A percentile compares a stretch with the other conserved stretches of the same genome.
These are phyloP conservation scores for Pichia sporocuriosa DNA, from an alignment of 805 yeast genomes.

Conservation along the genomic window DNA sequence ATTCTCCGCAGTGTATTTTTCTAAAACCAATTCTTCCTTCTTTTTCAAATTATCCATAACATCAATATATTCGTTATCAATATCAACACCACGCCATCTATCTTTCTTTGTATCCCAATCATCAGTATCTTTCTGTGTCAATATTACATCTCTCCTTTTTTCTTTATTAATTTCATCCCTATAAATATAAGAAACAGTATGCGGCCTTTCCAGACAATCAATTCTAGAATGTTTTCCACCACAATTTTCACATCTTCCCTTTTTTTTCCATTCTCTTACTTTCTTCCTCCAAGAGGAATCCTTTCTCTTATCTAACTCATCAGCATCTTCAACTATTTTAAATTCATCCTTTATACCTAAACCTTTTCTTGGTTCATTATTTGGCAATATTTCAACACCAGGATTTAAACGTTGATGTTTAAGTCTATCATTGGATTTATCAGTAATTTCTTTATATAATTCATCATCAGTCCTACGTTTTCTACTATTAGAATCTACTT, in stretches of 20 bases:
- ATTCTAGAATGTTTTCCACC: conserved; percentile 44
- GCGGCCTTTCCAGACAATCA: conserved; percentile 57
- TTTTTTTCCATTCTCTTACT: conserved; percentile 15
- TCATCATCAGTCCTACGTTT: conserved; percentile 25
- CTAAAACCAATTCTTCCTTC: conserved; percentile 26
- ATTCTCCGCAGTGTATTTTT: conserved; percentile 9
- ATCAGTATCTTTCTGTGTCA: conserved; percentile 24
- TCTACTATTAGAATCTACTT: conserved; percentile 24
- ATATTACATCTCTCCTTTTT: conserved; percentile 10
- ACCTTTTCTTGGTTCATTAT: conserved; percentile 50
- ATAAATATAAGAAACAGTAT: conserved; percentile 33
- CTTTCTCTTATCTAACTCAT: conserved; percentile 5
- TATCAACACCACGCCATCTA: conserved; percentile 75
- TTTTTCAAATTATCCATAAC: conserved; percentile 41
- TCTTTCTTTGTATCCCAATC: conserved; percentile 71
- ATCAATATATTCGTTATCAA: conserved; percentile 48
- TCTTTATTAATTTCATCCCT: conserved; percentile 11
- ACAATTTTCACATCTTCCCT: conserved; percentile 50
- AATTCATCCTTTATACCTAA: conserved; percentile 47
- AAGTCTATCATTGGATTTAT: conserved; percentile 37
- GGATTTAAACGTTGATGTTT: conserved; percentile 51
- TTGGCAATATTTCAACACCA: conserved; percentile 32
- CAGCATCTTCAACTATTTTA: conserved; percentile 9
- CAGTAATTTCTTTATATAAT: conserved; percentile 13
- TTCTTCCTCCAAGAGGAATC: conserved; percentile 2